Conservation (phyloP, 2,329 filamentous ascomycete genomes). For the Fusarium lyarnte region DNA sequence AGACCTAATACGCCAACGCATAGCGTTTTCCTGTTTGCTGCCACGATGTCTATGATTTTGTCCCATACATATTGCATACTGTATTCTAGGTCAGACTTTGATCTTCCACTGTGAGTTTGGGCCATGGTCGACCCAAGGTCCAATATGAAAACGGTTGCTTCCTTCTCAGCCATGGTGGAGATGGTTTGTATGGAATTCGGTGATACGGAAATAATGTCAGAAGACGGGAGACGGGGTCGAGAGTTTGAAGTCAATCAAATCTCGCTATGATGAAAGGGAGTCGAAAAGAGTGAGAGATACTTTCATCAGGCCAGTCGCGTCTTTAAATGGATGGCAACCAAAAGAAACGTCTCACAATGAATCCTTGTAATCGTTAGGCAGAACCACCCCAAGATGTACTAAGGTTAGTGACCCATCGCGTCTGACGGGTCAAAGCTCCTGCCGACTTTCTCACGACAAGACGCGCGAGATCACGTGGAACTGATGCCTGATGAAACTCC, state of each 20-base stretch:
- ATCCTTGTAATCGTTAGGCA: constrained; percentile 42
- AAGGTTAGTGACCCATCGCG: background rate
- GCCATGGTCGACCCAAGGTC: constrained; percentile 91
- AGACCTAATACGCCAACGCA: constrained; percentile 84
- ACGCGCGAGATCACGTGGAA: background rate
- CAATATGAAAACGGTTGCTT: constrained; percentile 90
- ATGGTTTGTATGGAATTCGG: background rate
- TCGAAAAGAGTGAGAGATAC: background rate
- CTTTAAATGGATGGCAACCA: constrained; percentile 23
- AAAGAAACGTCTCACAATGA: constrained; percentile 28
- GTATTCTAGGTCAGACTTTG: constrained; percentile 86
- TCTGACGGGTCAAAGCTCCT: background rate
- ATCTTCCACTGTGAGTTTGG: constrained; percentile 73
- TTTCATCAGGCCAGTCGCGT: background rate
- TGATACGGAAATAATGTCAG: background rate
- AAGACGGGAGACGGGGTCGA: background rate
- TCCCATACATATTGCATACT: constrained; percentile 95
- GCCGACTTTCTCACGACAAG: background rate
- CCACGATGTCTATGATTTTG: constrained; percentile 77
- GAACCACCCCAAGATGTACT: constrained; percentile 9
- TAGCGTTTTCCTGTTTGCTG: constrained; percentile 72
- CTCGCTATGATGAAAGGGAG: background rate
- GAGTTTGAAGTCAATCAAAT: background rate
- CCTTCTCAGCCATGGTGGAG: constrained; percentile 83
- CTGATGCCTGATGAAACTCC: background rate